Evolutionary conservation across 2,329 filamentous ascomycete genomes (phyloP).

Genomic region (Fusarium tjaetaba): DNA sequence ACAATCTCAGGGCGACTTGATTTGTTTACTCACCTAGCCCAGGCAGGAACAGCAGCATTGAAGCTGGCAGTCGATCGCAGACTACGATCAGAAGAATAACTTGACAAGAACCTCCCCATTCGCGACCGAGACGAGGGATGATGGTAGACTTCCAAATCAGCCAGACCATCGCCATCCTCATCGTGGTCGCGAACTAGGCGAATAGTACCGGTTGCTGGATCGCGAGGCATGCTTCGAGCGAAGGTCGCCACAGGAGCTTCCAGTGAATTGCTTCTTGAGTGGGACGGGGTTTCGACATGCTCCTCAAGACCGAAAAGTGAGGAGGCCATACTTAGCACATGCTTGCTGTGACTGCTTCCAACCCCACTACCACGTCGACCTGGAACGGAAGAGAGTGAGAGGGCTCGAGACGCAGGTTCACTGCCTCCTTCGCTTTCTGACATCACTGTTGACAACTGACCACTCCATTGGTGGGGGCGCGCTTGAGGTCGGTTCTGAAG

Average conservation of each 20-base stretch:
- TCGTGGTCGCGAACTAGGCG: slow-evolving; percentile 67
- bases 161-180: slow-evolving; percentile 71
- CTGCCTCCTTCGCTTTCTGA: slow-evolving; percentile 69
- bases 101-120: slow-evolving; percentile 62
- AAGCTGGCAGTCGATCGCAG: slow-evolving; percentile 63
- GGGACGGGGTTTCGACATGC: slow-evolving; percentile 45
- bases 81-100: slow-evolving; percentile 61
- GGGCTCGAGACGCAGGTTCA: slow-evolving; percentile 59
- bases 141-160: slow-evolving; percentile 65
- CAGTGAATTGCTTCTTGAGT: slow-evolving; percentile 57
- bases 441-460: slow-evolving; percentile 70
- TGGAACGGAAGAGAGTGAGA: slow-evolving; percentile 55
- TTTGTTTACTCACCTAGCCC: slow-evolving; percentile 58
- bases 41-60: slow-evolving; percentile 59
- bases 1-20: neutral
- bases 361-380: slow-evolving; percentile 62
- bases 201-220: slow-evolving; percentile 48
- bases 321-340: slow-evolving; percentile 67
- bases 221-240: slow-evolving; percentile 51
- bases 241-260: slow-evolving; percentile 61
- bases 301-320: slow-evolving; percentile 60
- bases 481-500: slow-evolving; percentile 28
- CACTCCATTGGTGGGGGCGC: slow-evolving; percentile 69
- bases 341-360: slow-evolving; percentile 61
- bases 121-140: slow-evolving; percentile 64